phyloP scores from a whole-genome alignment of 768 basidiomycete species.

The Xerocomus brunneocitrinus region DNA sequence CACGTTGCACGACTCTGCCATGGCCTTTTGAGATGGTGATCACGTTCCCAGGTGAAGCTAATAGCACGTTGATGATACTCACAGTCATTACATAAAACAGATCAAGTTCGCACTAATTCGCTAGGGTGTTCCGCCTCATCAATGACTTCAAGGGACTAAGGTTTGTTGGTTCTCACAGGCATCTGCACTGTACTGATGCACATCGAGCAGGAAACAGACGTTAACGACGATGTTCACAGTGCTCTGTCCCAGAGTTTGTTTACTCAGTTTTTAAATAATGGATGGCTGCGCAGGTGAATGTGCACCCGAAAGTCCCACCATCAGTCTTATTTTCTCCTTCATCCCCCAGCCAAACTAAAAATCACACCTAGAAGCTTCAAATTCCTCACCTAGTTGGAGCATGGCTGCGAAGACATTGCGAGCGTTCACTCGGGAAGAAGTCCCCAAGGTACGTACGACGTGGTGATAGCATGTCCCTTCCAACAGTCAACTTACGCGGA shows the following conservation, averaged over 20 bases:
- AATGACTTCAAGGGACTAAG: neutral
- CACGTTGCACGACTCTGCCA: neutral
- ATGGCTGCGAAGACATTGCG: neutral
- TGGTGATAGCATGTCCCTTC: neutral
- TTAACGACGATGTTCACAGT: neutral
- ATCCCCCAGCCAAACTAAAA: too few species aligned
- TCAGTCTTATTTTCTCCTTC: neutral
- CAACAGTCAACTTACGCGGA: neutral
- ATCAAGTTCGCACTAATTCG: neutral
- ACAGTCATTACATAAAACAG: neutral
- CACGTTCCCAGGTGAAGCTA: neutral
- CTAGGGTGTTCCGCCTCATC: neutral
- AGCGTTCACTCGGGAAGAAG: neutral
- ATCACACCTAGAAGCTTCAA: neutral
- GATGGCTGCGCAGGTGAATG: neutral
- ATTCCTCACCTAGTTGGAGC: neutral
- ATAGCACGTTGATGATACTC: neutral
- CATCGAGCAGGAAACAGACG: neutral
- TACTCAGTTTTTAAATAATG: neutral
- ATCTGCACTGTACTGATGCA: neutral
- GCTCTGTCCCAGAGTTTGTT: neutral
- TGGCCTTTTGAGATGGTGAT: neutral
- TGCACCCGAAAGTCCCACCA: neutral
- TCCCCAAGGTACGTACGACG: neutral
- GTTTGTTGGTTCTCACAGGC: neutral